These are phyloP conservation scores for Hibiscus tridactylites DNA, from an alignment of 345 rosid species.

Conservation along the genomic window DNA sequence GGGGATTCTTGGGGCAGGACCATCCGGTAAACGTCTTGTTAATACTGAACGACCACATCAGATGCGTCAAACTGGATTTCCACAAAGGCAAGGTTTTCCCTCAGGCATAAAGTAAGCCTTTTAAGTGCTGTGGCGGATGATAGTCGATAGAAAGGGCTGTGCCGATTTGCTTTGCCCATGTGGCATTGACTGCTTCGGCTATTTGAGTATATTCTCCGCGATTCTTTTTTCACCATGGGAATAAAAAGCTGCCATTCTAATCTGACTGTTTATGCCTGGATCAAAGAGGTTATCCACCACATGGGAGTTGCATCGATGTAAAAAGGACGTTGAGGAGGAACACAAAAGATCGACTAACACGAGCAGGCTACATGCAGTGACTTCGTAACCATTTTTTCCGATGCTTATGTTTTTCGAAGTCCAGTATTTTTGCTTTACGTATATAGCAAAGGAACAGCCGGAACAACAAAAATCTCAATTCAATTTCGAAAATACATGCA, in stretches of 20 bases:
- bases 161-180: conserved; percentile 15
- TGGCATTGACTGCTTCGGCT: conserved; percentile 17
- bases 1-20: conserved; percentile 94
- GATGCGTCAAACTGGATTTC: conserved; percentile 54
- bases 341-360: background rate
- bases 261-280: conserved; percentile 16
- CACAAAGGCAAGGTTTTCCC: conserved; percentile 48
- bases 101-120: conserved; percentile 31
- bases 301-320: conserved; percentile 15
- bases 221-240: conserved; percentile 34
- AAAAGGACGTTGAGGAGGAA: conserved; percentile 19
- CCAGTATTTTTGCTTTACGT: conserved; percentile 40
- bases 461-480: conserved; percentile 21
- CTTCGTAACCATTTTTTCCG: conserved; percentile 18
- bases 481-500: conserved; percentile 20
- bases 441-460: conserved; percentile 24
- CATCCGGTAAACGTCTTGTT: conserved; percentile 41
- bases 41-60: conserved; percentile 41
- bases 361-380: conserved; percentile 7
- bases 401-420: conserved; percentile 20
- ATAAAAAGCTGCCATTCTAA: conserved; percentile 16
- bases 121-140: conserved; percentile 4
- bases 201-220: conserved; percentile 16
- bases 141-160: conserved; percentile 14
- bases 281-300: conserved; percentile 12